A percentile compares a stretch with the other conserved stretches of the same genome.
Conservation (phyloP, 176 grass and related monocot genomes). For the Hyparrhenia diplandra region DNA sequence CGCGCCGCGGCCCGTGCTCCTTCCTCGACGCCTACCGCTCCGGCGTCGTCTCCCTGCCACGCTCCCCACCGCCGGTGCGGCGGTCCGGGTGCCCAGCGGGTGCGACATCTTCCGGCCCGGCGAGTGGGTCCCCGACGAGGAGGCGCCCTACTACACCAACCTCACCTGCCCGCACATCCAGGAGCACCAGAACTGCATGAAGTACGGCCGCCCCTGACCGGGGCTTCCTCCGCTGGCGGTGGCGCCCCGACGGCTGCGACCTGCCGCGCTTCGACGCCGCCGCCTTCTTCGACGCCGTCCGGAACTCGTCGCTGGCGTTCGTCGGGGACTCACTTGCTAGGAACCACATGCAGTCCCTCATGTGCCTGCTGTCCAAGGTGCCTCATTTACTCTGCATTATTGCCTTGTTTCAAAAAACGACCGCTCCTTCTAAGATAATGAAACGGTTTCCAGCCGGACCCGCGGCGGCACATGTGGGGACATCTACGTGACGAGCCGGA, state of each 20-base stretch:
- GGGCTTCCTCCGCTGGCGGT: slow-evolving; percentile 53
- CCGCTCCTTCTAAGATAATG: no score
- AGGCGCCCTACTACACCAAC: slow-evolving; percentile 58
- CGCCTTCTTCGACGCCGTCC: slow-evolving; percentile 40
- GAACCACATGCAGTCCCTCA: slow-evolving; percentile 80
- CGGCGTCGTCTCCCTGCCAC: not conserved
- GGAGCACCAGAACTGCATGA: slow-evolving; percentile 89
- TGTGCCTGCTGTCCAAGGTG: slow-evolving; percentile 69
- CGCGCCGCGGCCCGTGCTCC: not conserved
- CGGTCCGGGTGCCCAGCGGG: not conserved
- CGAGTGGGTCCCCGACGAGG: slow-evolving; percentile 38
- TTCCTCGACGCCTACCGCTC: slow-evolving; percentile 8
- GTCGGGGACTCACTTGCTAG: slow-evolving; percentile 75
- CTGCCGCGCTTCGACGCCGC: slow-evolving; percentile 58
- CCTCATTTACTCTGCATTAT: not conserved
- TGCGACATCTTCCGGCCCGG: slow-evolving; percentile 44
- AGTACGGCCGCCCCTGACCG: slow-evolving; percentile 63
- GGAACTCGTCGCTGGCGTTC: slow-evolving; percentile 50
- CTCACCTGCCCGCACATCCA: slow-evolving; percentile 52
- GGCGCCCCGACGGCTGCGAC: slow-evolving; percentile 48
- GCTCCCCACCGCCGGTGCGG: not conserved
- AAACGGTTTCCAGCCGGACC: slow-evolving; percentile 2
- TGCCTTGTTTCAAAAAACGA: not conserved
- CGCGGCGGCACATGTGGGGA: slow-evolving; percentile 34
- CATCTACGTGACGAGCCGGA: slow-evolving; percentile 68